Percentiles rank a stretch among this genome's conserved stretches.
phyloP scores from a whole-genome alignment of 306 rosid genomes.

The Coriaria nepalensis region DNA sequence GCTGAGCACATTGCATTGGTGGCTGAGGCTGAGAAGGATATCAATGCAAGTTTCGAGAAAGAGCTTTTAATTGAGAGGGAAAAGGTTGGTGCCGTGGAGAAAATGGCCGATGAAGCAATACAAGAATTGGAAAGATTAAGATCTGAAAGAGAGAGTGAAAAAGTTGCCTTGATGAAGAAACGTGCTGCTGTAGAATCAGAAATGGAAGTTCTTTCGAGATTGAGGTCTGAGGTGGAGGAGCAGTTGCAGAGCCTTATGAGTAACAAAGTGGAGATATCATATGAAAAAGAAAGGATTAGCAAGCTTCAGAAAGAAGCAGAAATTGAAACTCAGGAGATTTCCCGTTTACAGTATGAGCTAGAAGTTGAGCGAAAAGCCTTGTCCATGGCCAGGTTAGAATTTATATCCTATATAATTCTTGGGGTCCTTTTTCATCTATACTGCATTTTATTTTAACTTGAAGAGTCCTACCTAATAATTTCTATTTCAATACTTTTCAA shows the following conservation, averaged over 20 bases:
- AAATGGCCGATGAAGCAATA: conserved; percentile 82
- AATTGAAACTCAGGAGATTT: conserved; percentile 63
- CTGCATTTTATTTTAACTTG: not conserved
- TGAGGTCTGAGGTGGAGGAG: conserved; percentile 78
- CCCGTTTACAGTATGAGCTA: conserved; percentile 79
- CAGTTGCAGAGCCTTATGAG: conserved; percentile 64
- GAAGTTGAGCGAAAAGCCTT: conserved; percentile 95
- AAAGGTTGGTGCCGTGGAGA: conserved; percentile 69
- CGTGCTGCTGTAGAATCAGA: conserved; percentile 75
- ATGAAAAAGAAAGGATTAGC: conserved; percentile 67
- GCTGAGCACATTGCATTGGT: conserved; percentile 87
- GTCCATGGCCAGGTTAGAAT: conserved; percentile 92
- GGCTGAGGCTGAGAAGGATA: conserved; percentile 86
- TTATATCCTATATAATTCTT: not conserved
- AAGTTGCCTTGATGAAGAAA: conserved; percentile 49
- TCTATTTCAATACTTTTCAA: conserved; percentile 3
- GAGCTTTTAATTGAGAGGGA: conserved; percentile 76
- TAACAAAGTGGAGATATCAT: conserved; percentile 63
- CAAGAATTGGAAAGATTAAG: conserved; percentile 69
- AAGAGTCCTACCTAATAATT: not conserved
- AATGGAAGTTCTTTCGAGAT: conserved; percentile 68
- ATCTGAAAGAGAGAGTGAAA: conserved; percentile 52
- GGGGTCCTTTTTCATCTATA: not conserved
- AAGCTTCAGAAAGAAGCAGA: conserved; percentile 79
- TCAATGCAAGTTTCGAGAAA: conserved; percentile 64